These are phyloP conservation scores for Aureoboletus auriporus DNA, from an alignment of 768 basidiomycete species.

Conservation along the genomic window DNA sequence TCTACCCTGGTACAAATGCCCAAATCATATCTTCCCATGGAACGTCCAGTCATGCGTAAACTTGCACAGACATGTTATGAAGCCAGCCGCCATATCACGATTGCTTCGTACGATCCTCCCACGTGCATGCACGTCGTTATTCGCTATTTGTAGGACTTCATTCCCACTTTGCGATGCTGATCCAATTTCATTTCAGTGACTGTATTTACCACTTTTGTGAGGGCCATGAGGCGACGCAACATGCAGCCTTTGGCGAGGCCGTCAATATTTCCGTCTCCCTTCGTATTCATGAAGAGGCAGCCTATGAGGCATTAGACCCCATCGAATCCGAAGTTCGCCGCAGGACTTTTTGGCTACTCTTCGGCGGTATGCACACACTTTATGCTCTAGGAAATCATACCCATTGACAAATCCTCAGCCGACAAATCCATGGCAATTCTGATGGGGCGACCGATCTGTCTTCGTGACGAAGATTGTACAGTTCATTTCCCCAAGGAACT, in stretches of 20 bases:
- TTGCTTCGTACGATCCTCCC: slow-evolving; percentile 80
- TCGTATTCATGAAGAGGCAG: slow-evolving; percentile 82
- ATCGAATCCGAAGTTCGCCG: slow-evolving; percentile 87
- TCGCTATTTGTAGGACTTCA: slow-evolving; percentile 72
- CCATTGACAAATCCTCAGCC: slow-evolving; percentile 39
- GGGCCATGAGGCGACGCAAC: slow-evolving; percentile 82
- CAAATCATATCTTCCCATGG: slow-evolving; percentile 83
- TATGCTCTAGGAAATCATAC: neutral
- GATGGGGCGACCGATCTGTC: slow-evolving; percentile 77
- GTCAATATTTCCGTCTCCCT: slow-evolving; percentile 79
- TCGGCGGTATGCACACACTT: slow-evolving; percentile 58
- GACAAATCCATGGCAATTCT: slow-evolving; percentile 90
- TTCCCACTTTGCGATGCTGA: neutral
- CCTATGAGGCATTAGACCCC: slow-evolving; percentile 78
- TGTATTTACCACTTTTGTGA: slow-evolving; percentile 87
- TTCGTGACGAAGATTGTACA: slow-evolving; percentile 89
- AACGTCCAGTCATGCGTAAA: slow-evolving; percentile 77
- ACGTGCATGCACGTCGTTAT: slow-evolving; percentile 83
- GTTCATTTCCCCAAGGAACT: slow-evolving; percentile 85
- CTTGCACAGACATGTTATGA: slow-evolving; percentile 78
- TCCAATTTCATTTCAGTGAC: slow-evolving; percentile 45
- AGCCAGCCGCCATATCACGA: slow-evolving; percentile 76
- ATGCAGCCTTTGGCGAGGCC: slow-evolving; percentile 85
- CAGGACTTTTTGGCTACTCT: slow-evolving; percentile 84
- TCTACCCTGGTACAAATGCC: slow-evolving; percentile 88